phyloP scores from a whole-genome alignment of 129 eudicot genomes.

The Pittosporum tobira region DNA sequence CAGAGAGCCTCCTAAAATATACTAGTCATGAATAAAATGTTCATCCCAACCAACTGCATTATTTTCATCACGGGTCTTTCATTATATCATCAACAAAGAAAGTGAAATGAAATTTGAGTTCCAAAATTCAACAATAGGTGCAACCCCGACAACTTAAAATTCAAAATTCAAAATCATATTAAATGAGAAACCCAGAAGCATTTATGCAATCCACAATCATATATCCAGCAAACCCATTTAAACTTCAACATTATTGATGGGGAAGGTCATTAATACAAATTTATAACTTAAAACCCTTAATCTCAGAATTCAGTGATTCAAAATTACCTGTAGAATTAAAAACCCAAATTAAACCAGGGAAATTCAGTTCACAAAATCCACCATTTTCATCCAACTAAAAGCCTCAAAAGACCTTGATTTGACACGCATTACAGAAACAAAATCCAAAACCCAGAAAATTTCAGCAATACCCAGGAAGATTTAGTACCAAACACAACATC shows the following conservation, averaged over 20 bases:
- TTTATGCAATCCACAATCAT: constrained; percentile 5
- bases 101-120: neutral
- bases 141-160: neutral
- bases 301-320: neutral
- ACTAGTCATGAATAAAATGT: neutral
- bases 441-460: constrained; percentile 17
- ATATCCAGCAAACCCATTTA: neutral
- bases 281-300: neutral
- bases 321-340: constrained; percentile 9
- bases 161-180: neutral
- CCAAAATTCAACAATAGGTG: neutral
- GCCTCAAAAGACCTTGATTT: neutral
- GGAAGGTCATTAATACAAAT: constrained; percentile 2
- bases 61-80: neutral
- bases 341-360: constrained; percentile 9
- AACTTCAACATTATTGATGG: neutral
- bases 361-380: constrained; percentile 18
- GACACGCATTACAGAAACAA: constrained; percentile 10
- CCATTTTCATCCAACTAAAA: constrained; percentile 8
- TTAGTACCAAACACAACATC: constrained; percentile 19
- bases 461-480: constrained; percentile 25
- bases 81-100: neutral
- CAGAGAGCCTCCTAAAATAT: neutral
- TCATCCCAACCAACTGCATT: neutral
- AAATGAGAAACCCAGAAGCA: constrained; percentile 10